A percentile compares a stretch with the other conserved stretches of the same genome.
These are phyloP conservation scores for Ascochyta koolunga DNA, from an alignment of 2,329 filamentous ascomycete genomes.

Conservation along the genomic window DNA sequence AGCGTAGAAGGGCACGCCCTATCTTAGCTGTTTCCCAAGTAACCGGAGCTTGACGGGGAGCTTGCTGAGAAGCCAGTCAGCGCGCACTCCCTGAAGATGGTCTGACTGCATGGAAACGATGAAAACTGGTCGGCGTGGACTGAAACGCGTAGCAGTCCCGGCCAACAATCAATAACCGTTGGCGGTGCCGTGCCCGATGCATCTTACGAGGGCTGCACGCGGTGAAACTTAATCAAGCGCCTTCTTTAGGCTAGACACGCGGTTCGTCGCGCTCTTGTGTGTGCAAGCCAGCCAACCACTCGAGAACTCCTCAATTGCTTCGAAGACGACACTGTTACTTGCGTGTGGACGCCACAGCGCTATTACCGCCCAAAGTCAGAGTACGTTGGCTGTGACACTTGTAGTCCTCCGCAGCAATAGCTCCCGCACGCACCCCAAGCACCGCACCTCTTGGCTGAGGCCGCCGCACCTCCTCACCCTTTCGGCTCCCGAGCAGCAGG, in stretches of 20 bases:
- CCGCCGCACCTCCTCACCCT: constrained; percentile 10
- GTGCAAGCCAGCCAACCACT: constrained; percentile 20
- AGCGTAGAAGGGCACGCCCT: background rate
- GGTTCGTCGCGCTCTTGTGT: constrained; percentile 26
- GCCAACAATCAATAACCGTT: constrained; percentile 11
- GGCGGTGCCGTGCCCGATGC: constrained; percentile 14
- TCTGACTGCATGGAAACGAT: constrained; percentile 20
- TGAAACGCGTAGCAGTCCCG: constrained; percentile 18
- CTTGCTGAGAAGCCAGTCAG: constrained; percentile 13
- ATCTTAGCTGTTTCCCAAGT: constrained; percentile 7
- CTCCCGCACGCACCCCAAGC: constrained; percentile 9
- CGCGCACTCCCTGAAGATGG: constrained; percentile 4
- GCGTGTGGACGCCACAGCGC: background rate
- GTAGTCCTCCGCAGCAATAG: constrained; percentile 16
- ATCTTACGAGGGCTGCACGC: constrained; percentile 19
- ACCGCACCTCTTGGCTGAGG: constrained; percentile 16
- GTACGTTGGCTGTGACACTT: constrained; percentile 8
- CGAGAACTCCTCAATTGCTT: constrained; percentile 26
- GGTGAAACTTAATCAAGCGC: constrained; percentile 17
- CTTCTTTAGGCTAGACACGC: constrained; percentile 27
- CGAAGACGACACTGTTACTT: constrained; percentile 13
- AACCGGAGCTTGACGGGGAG: constrained; percentile 11
- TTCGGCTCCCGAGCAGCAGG: constrained; percentile 8
- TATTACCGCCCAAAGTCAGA: background rate
- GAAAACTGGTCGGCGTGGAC: constrained; percentile 16